Base-by-base conservation (phyloP, 2,329 filamentous ascomycete species). In the Venturia asperata region DNA sequence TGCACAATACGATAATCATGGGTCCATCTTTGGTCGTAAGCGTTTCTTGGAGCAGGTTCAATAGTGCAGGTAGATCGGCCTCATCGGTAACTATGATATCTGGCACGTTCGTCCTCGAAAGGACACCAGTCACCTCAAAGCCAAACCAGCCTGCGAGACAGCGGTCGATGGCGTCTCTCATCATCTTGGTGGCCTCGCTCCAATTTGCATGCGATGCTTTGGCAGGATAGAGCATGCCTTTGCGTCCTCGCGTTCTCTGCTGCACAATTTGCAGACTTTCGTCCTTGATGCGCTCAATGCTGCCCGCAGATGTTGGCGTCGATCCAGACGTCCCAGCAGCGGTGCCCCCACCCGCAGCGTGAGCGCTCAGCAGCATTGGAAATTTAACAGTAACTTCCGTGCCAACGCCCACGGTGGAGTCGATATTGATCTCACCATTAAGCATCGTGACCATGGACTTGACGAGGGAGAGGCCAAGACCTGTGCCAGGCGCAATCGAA, bases 391-490 rank as follows among this genome's bases (percentile, higher is more conserved):
- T 60, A 4, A 67, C 65, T 13, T 67, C 61, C 2, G 65, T 68
- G 41, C 61, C 39, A 37, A 49, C 24, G 39, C 55, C 43, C 5
- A 39, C 13, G 45, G 56, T 43, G 1, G 77, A 62, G 80, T 85
- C 78, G 42, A 89, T 79, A 10, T 83, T 79, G 55, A 89, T 84
- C 7, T 77, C 79, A 0, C 87, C 87, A 37, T 81, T 80, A 0
- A 89, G 75, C 34, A 84, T 81, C 60, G 82, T 80, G 19, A 88
- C 81, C 7, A 90, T 83, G 17, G 67, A 74, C 68, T 71, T 79
- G 73, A 90, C 87, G 10, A 90, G 83, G 49, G 83, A 86, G 39
- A 90, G 74, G 0, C 88, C 87, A 0, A 90, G 76, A 0, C 87
- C 87, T 0, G 84, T 83, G 0, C 87, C 87, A 0, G 83, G 80